Conservation (phyloP, 2,329 filamentous ascomycete genomes). For the Tolypocladium pustulatum region DNA sequence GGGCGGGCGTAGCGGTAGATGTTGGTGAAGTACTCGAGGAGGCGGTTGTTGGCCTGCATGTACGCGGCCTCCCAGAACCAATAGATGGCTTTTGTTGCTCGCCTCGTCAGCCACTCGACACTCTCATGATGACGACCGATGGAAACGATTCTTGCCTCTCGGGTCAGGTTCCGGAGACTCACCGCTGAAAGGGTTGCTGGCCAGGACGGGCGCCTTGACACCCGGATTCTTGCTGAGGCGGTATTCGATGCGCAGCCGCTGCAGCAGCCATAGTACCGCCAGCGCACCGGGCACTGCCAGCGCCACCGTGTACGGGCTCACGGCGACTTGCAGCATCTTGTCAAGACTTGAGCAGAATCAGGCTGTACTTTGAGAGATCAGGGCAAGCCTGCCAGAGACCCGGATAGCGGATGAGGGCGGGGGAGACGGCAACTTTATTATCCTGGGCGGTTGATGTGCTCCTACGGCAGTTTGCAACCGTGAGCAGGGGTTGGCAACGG, state of each 20-base stretch:
- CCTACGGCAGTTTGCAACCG: not conserved
- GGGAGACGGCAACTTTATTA: not conserved
- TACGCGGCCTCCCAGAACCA: constrained; percentile 2
- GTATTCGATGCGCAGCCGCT: constrained; percentile 2
- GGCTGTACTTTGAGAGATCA: not conserved
- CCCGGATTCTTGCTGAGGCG: constrained; percentile 4
- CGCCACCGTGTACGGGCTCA: constrained; percentile 1
- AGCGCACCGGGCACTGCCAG: constrained; percentile 5
- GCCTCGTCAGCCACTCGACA: too few relatives aligned
- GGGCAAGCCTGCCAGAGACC: not conserved
- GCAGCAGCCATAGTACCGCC: constrained; percentile 2
- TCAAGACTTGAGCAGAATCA: too few relatives aligned
- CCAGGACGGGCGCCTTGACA: constrained; percentile 3
- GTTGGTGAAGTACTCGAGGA: constrained; percentile 6
- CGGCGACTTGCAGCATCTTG: constrained; percentile 2
- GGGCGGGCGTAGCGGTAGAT: constrained; percentile 4
- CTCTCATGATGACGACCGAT: too few relatives aligned
- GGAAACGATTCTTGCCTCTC: too few relatives aligned
- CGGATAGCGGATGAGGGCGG: not conserved
- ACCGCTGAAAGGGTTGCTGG: constrained; percentile 5
- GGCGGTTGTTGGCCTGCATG: constrained; percentile 9
- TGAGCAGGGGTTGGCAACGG: not conserved
- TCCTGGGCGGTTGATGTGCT: not conserved
- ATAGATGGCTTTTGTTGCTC: constrained; percentile 1
- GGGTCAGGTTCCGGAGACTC: too few relatives aligned